Conservation (phyloP, 345 rosid species). For the Euphorbia lathyris region DNA sequence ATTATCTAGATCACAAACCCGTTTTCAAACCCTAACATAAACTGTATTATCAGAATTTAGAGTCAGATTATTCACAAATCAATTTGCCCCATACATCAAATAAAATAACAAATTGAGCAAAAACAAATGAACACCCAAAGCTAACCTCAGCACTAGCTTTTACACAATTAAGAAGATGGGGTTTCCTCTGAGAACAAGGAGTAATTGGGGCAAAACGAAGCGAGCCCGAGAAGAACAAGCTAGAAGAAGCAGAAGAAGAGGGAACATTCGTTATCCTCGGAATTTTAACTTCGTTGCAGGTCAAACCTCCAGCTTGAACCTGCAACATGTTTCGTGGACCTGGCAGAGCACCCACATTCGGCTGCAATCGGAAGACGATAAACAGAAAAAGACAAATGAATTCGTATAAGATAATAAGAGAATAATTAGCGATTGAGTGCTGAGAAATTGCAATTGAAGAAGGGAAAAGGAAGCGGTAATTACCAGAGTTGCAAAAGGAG, state of each 20-base stretch:
- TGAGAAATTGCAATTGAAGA: not conserved
- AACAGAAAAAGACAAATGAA: not conserved
- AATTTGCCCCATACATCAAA: too few species aligned
- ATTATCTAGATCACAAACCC: too few species aligned
- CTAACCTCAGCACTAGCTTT: slow-evolving; percentile 76
- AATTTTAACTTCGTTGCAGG: slow-evolving; percentile 32
- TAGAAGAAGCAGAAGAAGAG: slow-evolving; percentile 29
- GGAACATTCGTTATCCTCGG: slow-evolving; percentile 23
- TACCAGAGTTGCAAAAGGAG: slow-evolving; percentile 53
- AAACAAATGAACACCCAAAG: not conserved
- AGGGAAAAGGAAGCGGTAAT: not conserved
- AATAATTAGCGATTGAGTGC: not conserved
- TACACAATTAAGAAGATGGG: slow-evolving; percentile 34
- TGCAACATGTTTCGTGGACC: slow-evolving; percentile 33
- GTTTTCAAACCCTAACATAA: too few species aligned
- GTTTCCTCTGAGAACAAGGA: slow-evolving; percentile 30
- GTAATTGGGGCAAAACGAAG: slow-evolving; percentile 31
- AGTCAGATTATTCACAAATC: too few species aligned
- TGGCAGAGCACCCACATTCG: slow-evolving; percentile 49
- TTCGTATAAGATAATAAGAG: not conserved
- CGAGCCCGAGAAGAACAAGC: slow-evolving; percentile 37
- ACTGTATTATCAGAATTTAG: too few species aligned
- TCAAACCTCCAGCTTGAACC: slow-evolving; percentile 23
- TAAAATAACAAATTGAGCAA: not conserved
- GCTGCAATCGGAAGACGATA: slow-evolving; percentile 31